phyloP scores from a whole-genome alignment of 352 stramenopile species.

The Globisporangium solare region DNA sequence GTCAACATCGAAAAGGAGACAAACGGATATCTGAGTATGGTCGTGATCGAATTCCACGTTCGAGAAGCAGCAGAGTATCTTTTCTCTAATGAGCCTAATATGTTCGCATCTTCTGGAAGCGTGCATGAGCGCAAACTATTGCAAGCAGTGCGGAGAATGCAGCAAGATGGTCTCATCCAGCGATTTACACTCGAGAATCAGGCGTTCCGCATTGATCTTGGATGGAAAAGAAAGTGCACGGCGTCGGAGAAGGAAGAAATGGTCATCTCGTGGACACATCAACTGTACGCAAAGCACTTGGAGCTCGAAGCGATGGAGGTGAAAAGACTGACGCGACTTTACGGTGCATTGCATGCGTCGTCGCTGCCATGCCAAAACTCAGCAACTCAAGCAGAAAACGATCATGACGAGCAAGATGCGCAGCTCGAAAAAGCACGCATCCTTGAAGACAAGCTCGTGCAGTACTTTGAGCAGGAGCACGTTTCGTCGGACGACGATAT shows the following conservation, averaged over 20 bases:
- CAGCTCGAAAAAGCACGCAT: constrained; percentile 23
- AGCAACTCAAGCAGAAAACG: neutral
- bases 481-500: constrained; percentile 19
- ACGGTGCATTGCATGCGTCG: constrained; percentile 39
- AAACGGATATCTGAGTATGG: constrained; percentile 57
- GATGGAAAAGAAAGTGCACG: constrained; percentile 15
- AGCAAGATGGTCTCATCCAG: constrained; percentile 51
- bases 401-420: constrained; percentile 12
- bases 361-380: constrained; percentile 17
- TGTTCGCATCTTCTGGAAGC: constrained; percentile 16
- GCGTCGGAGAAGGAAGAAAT: constrained; percentile 8
- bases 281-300: constrained; percentile 59
- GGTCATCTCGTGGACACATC: constrained; percentile 29
- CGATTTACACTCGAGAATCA: constrained; percentile 45
- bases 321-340: constrained; percentile 47
- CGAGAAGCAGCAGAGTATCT: constrained; percentile 36
- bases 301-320: constrained; percentile 57
- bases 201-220: constrained; percentile 49
- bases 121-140: constrained; percentile 40
- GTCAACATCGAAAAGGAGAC: constrained; percentile 28
- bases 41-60: constrained; percentile 54
- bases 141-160: constrained; percentile 43
- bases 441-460: constrained; percentile 44
- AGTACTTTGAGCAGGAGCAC: constrained; percentile 64
- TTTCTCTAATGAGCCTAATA: constrained; percentile 5